Evolutionary conservation across 495 filamentous ascomycete species (phyloP).

Genomic region (Thozetella sp.): DNA sequence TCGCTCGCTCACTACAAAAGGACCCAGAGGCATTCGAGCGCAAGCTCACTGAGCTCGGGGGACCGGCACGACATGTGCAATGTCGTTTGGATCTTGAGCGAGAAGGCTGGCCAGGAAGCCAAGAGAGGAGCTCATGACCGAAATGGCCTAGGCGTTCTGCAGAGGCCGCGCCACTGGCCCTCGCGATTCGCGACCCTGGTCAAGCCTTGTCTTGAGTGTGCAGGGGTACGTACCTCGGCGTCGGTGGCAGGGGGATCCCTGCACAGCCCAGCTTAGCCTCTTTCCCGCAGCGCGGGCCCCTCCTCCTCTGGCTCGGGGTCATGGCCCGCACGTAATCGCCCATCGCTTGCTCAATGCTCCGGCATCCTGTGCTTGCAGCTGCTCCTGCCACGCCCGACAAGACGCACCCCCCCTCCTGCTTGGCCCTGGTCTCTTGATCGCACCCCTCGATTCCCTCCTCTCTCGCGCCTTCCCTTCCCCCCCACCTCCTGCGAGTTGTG

Average conservation of each 20-base stretch:
- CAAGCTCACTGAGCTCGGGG: no score
- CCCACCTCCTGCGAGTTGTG: background rate
- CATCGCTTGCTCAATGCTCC: background rate
- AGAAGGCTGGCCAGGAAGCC: no score
- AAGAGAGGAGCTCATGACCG: background rate
- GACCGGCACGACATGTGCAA: no score
- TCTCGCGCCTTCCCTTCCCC: background rate
- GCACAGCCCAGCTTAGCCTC: constrained; percentile 12
- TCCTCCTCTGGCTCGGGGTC: background rate
- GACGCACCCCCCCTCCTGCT: background rate
- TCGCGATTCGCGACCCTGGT: constrained; percentile 1
- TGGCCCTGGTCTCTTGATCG: background rate
- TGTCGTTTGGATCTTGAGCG: background rate
- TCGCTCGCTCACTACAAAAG: no score
- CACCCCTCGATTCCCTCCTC: background rate
- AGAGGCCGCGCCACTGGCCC: background rate
- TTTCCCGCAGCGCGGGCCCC: constrained; percentile 13
- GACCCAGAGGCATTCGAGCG: no score
- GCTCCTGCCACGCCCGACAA: constrained; percentile 1
- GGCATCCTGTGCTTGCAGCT: background rate
- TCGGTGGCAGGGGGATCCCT: background rate
- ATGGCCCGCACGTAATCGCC: constrained; percentile 17
- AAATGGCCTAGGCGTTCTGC: background rate
- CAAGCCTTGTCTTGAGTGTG: background rate
- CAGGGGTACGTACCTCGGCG: background rate